These are phyloP conservation scores for Heterobasidion parviporum DNA, from an alignment of 1,284 basidiomycete genomes.

Conservation along the genomic window DNA sequence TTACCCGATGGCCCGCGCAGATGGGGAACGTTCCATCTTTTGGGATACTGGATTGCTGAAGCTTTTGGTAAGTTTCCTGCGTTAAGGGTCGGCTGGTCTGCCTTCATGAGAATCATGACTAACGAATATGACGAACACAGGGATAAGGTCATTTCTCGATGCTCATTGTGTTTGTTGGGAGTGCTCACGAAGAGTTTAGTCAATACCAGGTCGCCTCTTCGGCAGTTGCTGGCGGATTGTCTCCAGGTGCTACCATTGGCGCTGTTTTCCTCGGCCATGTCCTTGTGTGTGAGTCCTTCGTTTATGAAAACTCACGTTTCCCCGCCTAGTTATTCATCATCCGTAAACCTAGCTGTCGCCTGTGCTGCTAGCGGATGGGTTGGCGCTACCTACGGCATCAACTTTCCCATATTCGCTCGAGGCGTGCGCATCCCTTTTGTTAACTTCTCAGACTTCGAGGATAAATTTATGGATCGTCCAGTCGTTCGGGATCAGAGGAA, in stretches of 20 bases:
- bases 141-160: neutral
- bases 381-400: neutral
- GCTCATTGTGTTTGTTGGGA: neutral
- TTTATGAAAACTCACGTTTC: neutral
- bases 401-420: neutral
- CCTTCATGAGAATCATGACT: neutral
- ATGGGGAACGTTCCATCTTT: neutral
- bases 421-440: neutral
- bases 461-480: neutral
- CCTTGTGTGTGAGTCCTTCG: neutral
- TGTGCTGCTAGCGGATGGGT: neutral
- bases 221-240: neutral
- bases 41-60: neutral
- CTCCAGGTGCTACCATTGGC: neutral
- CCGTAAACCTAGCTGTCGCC: neutral
- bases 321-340: neutral
- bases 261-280: neutral
- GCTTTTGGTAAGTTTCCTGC: neutral
- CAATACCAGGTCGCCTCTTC: neutral
- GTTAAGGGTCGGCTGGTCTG: neutral
- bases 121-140: neutral
- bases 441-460: neutral
- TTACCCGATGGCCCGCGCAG: neutral
- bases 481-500: neutral
- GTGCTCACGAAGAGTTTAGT: neutral